Percentiles rank a stretch among this genome's conserved stretches.
Conservation (phyloP, 148 eudicot species). For the Arctostaphylos glauca region DNA sequence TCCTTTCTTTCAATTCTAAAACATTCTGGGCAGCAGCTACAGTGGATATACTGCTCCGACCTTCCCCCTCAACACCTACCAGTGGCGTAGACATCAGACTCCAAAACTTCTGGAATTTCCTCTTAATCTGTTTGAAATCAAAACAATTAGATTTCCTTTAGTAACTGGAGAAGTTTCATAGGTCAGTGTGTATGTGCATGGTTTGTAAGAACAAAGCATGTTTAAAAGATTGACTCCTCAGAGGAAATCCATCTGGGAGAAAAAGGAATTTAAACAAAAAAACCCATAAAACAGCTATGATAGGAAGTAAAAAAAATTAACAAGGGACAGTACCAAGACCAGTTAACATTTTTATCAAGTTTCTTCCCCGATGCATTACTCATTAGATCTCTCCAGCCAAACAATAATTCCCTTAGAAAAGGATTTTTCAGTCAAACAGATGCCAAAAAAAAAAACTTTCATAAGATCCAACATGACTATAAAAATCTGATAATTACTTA, state of each 20-base stretch:
- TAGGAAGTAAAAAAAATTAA: neutral
- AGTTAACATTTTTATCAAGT: neutral
- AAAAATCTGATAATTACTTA: neutral
- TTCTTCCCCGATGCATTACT: neutral
- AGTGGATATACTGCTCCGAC: slow-evolving; percentile 45
- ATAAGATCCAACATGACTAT: too few relatives aligned
- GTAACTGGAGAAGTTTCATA: neutral
- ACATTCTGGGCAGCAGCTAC: slow-evolving; percentile 42
- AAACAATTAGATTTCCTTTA: neutral
- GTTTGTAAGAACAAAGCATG: too few relatives aligned
- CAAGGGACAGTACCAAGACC: too few relatives aligned
- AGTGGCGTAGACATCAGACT: slow-evolving; percentile 74
- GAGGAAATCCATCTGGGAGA: neutral
- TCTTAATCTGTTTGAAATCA: slow-evolving; percentile 20
- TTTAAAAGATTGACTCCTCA: neutral
- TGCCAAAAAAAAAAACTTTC: too few relatives aligned
- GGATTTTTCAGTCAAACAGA: neutral
- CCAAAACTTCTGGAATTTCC: slow-evolving; percentile 9
- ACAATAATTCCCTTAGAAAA: neutral
- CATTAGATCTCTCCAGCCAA: neutral
- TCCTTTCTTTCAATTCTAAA: slow-evolving; percentile 56
- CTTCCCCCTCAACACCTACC: slow-evolving; percentile 67
- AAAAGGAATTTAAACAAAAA: neutral
- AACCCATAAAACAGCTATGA: neutral
- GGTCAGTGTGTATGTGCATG: neutral